Evolutionary conservation across 1,284 basidiomycete species (phyloP).

Genomic region (Ceratobasidium sp.): DNA sequence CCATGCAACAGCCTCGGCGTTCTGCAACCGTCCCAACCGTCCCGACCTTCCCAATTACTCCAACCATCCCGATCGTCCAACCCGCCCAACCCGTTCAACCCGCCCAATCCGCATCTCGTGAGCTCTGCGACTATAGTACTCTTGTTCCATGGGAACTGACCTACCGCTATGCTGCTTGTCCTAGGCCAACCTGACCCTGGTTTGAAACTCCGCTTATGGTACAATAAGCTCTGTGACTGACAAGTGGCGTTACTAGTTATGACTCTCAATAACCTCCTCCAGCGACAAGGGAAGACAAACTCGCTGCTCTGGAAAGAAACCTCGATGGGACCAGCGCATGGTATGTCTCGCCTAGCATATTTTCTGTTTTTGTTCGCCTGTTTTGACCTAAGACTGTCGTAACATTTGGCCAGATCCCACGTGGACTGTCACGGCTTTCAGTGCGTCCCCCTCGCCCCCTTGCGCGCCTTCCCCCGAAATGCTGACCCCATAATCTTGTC

Average conservation of each 20-base stretch:
- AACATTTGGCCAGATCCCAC: constrained; percentile 44
- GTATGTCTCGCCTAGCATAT: constrained; percentile 15
- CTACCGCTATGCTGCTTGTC: not conserved
- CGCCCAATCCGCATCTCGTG: no score
- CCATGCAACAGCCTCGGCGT: not conserved
- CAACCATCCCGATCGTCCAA: no score
- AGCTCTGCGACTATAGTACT: constrained; percentile 1
- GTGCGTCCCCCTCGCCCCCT: constrained; percentile 25
- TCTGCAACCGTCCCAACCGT: not conserved
- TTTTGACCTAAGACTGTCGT: constrained; percentile 44
- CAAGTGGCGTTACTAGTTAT: constrained; percentile 34
- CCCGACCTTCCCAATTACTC: no score
- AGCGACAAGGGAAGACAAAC: constrained; percentile 41
- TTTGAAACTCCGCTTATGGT: constrained; percentile 33
- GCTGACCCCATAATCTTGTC: constrained; percentile 24
- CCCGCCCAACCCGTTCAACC: no score
- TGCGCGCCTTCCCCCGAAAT: constrained; percentile 7
- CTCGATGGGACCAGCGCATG: constrained; percentile 33
- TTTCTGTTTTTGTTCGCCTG: constrained; percentile 38
- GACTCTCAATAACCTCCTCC: constrained; percentile 41
- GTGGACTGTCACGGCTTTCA: constrained; percentile 41
- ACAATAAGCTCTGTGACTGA: not conserved
- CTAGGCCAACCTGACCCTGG: constrained; percentile 43
- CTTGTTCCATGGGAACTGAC: not conserved
- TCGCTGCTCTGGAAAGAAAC: constrained; percentile 40